Base-by-base conservation (phyloP, 2,329 filamentous ascomycete species). In the Monosporascus cannonballus region DNA sequence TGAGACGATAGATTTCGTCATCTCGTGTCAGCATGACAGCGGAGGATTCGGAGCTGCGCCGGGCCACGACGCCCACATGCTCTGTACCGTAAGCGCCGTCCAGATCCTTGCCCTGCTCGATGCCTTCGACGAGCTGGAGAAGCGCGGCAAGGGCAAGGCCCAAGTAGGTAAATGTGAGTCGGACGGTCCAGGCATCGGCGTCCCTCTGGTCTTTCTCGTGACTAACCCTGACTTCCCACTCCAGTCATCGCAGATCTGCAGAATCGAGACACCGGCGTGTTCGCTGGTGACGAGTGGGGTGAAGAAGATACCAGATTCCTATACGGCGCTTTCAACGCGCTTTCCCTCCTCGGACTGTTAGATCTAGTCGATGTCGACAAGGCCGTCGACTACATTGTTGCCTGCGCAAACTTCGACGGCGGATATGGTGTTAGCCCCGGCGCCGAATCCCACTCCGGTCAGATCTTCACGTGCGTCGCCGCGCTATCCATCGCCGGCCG, bases 291-390 rank as follows among this genome's bases (percentile, higher is more conserved):
- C 66, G 87, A 96, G 70, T 99, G 92, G 92, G 94, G 94, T 34
- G 94, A 99, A 70, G 86, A 88, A 57, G 94, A 99, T 71, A 97
- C 94, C 0, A 85, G 94, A 24, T 99, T 99, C 67, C 78, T 99
- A 11, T 97, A 96, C 67, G 88, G 87, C 37, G 91, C 90, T 7
- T 77, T 99, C 52, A 96, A 95, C 67, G 90, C 90, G 0, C 77
- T 99, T 17, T 96, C 93, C 0, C 81, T 99, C 9, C 78, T 99
- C 18, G 81, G 82, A 6, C 77, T 92, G 37, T 73, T 95, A 48
- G 73, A 85, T 47, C 69, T 92, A 3, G 81, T 96, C 56, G 81
- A 99, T 64, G 79, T 96, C 5, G 76, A 87, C 54, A 89, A 87
- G 67, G 92, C 92, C 0, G 87, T 96, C 8, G 74, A 81, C 5